Evolutionary conservation across 2,329 filamentous ascomycete species (phyloP), one percentile per base, ranked within the genome.

Genomic region (Plectosphaerella cucumerina): DNA sequence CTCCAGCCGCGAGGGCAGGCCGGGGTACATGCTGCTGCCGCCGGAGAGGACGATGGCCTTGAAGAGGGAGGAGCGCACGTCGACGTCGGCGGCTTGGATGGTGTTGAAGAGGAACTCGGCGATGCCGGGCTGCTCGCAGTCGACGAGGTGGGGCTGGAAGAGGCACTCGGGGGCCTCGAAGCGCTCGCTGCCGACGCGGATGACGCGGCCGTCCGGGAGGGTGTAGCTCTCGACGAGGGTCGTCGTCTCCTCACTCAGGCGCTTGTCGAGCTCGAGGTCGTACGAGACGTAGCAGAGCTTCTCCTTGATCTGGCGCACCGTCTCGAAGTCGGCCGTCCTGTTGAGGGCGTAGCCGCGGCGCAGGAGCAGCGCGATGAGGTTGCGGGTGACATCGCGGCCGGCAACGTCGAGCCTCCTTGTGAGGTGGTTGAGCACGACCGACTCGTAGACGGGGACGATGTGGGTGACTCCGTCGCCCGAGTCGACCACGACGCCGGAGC

Each of bases 241-340:
- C 1, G 94, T 99, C 15, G 94, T 99, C 63, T 99, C 94, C 74
- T 99, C 94, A 65, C 90, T 95, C 57, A 99, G 84, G 60, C 89
- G 86, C 75, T 97, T 92, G 77, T 99, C 94, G 50, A 99, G 80
- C 71, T 96, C 91, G 51, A 99, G 82, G 70, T 99, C 94, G 77
- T 97, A 99, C 12, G 92, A 97, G 51, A 99, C 93, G 70, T 99
- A 99, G 80, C 94, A 97, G 48, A 99, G 87, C 80, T 99, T 99
- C 80, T 99, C 94, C 77, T 99, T 99, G 77, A 99, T 97, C 71
- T 97, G 93, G 56, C 94, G 89, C 51, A 99, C 94, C 4, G 94
- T 99, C 73, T 99, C 94, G 70, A 99, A 99, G 70, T 99, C 94
- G 67, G 94, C 94, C 12, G 94, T 99, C 69, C 94, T 85, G 82